Evolutionary conservation across 768 basidiomycete species (phyloP), one percentile per base, ranked within the genome.

Genomic region (Tulasnella sp.): DNA sequence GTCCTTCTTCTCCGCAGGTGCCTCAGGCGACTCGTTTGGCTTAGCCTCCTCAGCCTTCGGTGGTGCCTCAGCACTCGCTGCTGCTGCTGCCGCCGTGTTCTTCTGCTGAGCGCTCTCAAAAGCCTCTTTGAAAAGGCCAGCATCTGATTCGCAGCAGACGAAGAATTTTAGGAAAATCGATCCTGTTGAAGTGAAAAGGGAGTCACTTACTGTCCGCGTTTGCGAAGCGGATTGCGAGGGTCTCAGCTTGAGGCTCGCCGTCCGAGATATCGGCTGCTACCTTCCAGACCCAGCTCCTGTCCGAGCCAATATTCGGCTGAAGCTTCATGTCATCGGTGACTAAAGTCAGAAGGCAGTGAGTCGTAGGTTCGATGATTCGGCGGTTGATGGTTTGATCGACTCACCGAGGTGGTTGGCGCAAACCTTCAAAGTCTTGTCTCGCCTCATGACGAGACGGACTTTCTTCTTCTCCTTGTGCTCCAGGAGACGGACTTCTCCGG

Each of bases 241-340:
- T 99, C 83, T 98, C 97, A 26, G 95, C 80, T 62, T 93, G 90
- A 29, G 96, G 88, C 62, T 92, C 94, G 69, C 85, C 84, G 80
- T 99, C 97, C 69, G 96, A 88, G 79, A 92, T 95, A 81, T 99
- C 97, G 34, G 96, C 96, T 68, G 88, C 86, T 68, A 96, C 95
- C 81, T 97, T 96, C 91, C 92, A 98, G 39, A 99, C 95, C 97
- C 97, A 98, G 77, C 94, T 96, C 81, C 97, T 87, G 84, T 99
- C 97, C 67, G 95, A 98, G 67, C 95, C 96, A 77, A 98, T 93
- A 82, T 98, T 98, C 78, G 95, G 93, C 79, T 96, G 94, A 76
- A 99, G 89, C 77, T 83, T 88, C 94, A 98, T 98, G 75, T 97
- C 95, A 47, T 85, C 74, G 32, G 91, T 82, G 79, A 98, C 96